These are phyloP conservation scores for Cyclaneusma minus DNA, from an alignment of 2,329 filamentous ascomycete genomes.

Conservation along the genomic window DNA sequence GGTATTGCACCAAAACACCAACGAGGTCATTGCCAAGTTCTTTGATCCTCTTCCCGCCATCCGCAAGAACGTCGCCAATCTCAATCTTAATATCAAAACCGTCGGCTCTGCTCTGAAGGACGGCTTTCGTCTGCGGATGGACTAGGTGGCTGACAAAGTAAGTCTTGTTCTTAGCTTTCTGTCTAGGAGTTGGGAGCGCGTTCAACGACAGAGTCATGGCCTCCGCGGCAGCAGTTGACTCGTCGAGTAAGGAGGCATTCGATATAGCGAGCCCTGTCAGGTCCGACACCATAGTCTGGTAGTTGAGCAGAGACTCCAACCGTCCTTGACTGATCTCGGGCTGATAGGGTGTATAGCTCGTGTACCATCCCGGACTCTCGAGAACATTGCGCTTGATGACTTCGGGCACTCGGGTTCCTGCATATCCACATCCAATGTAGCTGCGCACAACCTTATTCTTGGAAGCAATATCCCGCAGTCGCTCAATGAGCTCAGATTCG, in stretches of 20 bases:
- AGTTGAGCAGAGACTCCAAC: constrained; percentile 84
- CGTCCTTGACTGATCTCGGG: constrained; percentile 94
- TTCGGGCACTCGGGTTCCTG: constrained; percentile 68
- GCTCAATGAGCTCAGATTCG: constrained; percentile 42
- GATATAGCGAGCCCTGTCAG: constrained; percentile 75
- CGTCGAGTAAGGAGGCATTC: constrained; percentile 83
- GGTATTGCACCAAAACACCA: constrained; percentile 89
- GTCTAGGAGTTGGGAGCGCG: constrained; percentile 51
- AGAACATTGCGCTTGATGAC: constrained; percentile 89
- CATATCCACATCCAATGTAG: constrained; percentile 81
- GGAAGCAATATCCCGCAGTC: constrained; percentile 34
- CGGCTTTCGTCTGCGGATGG: constrained; percentile 74
- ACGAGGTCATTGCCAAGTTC: constrained; percentile 68
- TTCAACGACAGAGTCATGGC: constrained; percentile 90
- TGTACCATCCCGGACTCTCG: constrained; percentile 93
- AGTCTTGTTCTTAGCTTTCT: constrained; percentile 61
- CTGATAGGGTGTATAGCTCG: constrained; percentile 94
- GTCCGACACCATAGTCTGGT: constrained; percentile 84
- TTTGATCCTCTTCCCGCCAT: constrained; percentile 49
- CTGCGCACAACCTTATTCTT: constrained; percentile 48
- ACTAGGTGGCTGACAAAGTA: constrained; percentile 72
- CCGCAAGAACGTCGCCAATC: constrained; percentile 52
- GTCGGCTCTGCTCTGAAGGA: constrained; percentile 70
- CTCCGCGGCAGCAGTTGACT: constrained; percentile 83
- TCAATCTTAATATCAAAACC: constrained; percentile 81